Evolutionary conservation across 202 grass and related monocot genomes (phyloP), one percentile per base, ranked within the genome.

Genomic region (Alloteropsis angusta): DNA sequence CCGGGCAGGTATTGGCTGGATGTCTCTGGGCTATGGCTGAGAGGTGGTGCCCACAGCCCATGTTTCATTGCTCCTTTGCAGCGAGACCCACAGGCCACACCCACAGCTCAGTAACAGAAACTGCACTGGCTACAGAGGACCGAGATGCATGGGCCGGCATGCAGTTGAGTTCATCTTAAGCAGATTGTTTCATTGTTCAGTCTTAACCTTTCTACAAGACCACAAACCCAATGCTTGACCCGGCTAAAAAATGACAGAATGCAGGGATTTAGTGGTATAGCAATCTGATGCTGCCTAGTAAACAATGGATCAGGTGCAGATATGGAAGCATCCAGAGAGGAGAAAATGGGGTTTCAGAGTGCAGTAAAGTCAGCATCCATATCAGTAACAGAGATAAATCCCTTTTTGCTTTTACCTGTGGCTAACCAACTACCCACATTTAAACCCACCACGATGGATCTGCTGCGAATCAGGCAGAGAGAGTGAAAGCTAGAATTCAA

Each of bases 351-450:
- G 36, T 32, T 60, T 62, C 78, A 71, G 65, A 54, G 37, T n/a
- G 45, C n/a, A 64, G 72, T 65, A 77, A 47, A 43, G 60, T 15
- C 16, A 54, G 65, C 72, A 82, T 82, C 72, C 65, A 87, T 77
- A 62, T 17, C n/a, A 65, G 34, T 21, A 32, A 68, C 21, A n/a
- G 35, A 14, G 18, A 12, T 15, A 55, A 25, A 39, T 4, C 60
- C 69, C 9, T 54, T 42, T 86, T 58, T 87, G 72, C 65, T 65
- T 34, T 62, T 32, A 42, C 16, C 46, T 43, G 46, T 11, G 5
- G 14, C 43, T 14, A 8, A 5, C 71, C 86, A 88, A 80, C 76
- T 0, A 80, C 76, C 39, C 63, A 58, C 55, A 84, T 84, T 84
- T 47, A 88, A 25, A 75, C 34, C 41, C 42, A 60, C 32, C 30